Base-by-base conservation (phyloP, 2,329 filamentous ascomycete species). In the Ophiostoma australiae region DNA sequence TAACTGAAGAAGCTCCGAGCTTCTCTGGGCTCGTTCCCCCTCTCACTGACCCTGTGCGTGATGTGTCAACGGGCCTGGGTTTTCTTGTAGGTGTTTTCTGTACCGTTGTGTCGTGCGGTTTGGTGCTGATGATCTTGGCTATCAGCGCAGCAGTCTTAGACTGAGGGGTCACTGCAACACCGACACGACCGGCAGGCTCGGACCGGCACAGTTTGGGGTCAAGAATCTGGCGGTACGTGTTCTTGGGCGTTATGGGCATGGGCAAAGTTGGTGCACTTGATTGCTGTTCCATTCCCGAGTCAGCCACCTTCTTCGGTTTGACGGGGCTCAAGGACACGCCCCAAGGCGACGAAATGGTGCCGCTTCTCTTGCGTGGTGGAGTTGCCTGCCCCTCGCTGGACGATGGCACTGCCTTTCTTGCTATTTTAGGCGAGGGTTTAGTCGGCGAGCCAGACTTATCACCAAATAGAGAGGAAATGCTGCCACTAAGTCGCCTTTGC, bases 61-160 rank as follows among this genome's bases (percentile, higher is more conserved):
- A 10, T 8, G 4, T 27, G 23, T 33, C 66, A 7, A 10, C 66
- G 13, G 35, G n/a, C 3, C 20, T 48, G 23, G 39, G 3, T 39
- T 44, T 41, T 31, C 27, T 67, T 31, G 66, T 67, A 17, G 37
- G 66, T 1, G 66, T 67, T 41, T 44, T 23, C 10, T 13, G 66
- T 33, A 20, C 27, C 15, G 69, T 13, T 31, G 61, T 58, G 3
- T 31, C 48, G 11, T 68, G 37, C 66, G 68, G 66, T 11, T 58
- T 70, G 11, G 71, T 41, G 31, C 71, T 72, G 41, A 71, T 72
- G 68, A 74, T 72, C 4, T 72, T 72, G 17, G 73, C 71, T 66
- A 74, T 73, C 41, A 74, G 11, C 0, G 72, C 69, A 1, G 71
- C 71, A 13, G 73, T 72, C 23, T 73, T 74, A 7, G 73, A 74